These are phyloP conservation scores for Annulohypoxylon stygium DNA, from an alignment of 495 filamentous ascomycete species.

Conservation along the genomic window DNA sequence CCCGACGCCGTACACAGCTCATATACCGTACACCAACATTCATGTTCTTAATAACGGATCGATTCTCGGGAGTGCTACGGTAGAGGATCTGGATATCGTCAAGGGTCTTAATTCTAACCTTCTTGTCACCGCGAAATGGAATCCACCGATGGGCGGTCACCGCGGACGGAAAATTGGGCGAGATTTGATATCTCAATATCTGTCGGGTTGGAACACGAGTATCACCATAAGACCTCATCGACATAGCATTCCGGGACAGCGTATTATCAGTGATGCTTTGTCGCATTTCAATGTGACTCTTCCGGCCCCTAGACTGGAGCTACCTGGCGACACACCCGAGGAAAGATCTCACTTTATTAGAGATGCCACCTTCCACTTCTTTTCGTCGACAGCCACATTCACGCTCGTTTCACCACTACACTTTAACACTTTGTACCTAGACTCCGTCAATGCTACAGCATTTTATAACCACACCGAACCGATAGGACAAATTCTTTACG, in stretches of 20 bases:
- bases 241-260: conserved; percentile 78
- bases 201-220: conserved; percentile 88
- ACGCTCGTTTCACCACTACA: conserved; percentile 82
- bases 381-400: conserved; percentile 89
- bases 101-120: conserved; percentile 81
- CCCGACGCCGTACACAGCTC: conserved; percentile 85
- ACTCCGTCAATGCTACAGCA: conserved; percentile 84
- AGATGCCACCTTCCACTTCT: conserved; percentile 86
- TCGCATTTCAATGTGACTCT: conserved; percentile 75
- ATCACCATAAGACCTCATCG: conserved; percentile 77
- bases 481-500: conserved; percentile 80
- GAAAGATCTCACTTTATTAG: conserved; percentile 77
- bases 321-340: conserved; percentile 64
- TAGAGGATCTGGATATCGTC: conserved; percentile 68
- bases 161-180: conserved; percentile 71
- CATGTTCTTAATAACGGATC: conserved; percentile 79
- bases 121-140: conserved; percentile 77
- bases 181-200: conserved; percentile 83
- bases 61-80: conserved; percentile 78
- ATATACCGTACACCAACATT: conserved; percentile 82
- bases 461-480: conserved; percentile 83
- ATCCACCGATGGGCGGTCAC: conserved; percentile 73
- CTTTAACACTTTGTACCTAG: conserved; percentile 77
- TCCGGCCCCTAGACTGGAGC: conserved; percentile 72
- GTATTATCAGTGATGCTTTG: conserved; percentile 77